phyloP scores from a whole-genome alignment of 441 rosid species.

The Pelargonium myrrhifolium region DNA sequence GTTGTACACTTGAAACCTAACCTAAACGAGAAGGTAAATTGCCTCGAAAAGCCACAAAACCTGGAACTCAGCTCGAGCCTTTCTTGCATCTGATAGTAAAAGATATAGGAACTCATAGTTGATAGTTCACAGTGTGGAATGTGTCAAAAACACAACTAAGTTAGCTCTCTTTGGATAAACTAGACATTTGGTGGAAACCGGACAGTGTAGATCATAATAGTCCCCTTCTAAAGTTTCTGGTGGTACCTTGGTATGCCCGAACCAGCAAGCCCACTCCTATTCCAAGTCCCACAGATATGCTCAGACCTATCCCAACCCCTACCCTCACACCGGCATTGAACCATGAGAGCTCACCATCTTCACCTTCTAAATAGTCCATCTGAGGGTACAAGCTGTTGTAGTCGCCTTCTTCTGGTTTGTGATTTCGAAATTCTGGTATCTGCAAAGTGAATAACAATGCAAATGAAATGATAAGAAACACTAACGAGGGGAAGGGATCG shows the following conservation, averaged over 20 bases:
- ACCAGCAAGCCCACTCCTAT: slow-evolving; percentile 77
- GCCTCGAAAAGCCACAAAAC: not conserved
- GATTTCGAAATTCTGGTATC: slow-evolving; percentile 40
- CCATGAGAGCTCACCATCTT: slow-evolving; percentile 86
- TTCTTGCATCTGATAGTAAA: no score
- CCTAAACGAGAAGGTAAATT: not conserved
- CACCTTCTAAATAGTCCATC: slow-evolving; percentile 42
- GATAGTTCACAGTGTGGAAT: no score
- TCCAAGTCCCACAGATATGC: slow-evolving; percentile 70
- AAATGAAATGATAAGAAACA: not conserved
- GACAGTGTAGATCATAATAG: slow-evolving; percentile 14
- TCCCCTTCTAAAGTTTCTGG: slow-evolving; percentile 58
- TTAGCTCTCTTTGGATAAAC: not conserved
- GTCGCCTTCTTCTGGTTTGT: slow-evolving; percentile 51
- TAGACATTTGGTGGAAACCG: not conserved
- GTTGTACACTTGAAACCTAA: no score
- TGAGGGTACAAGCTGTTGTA: slow-evolving; percentile 45
- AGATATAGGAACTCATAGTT: no score
- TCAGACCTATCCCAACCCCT: slow-evolving; percentile 88
- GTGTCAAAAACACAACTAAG: not conserved
- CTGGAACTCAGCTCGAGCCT: not conserved
- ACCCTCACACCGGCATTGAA: slow-evolving; percentile 88
- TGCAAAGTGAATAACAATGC: slow-evolving; percentile 17
- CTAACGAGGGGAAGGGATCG: not conserved
- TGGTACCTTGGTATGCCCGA: slow-evolving; percentile 62